phyloP scores from a whole-genome alignment of 2,329 filamentous ascomycete genomes.

The Aspergillus aculeatus region DNA sequence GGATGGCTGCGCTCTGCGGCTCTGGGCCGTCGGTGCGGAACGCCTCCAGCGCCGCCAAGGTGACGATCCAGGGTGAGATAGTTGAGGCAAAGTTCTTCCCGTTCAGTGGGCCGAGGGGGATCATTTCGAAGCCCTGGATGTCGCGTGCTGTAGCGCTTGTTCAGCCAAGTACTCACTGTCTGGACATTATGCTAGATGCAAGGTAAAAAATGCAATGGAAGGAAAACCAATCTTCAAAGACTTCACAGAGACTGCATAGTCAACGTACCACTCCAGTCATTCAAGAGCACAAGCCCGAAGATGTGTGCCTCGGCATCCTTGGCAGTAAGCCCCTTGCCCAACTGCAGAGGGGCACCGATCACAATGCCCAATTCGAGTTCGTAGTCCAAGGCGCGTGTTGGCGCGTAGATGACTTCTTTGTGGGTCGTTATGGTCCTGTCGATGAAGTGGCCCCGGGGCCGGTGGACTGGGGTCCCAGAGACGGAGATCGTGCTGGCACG shows the following conservation, averaged over 20 bases:
- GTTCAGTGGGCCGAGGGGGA: constrained; percentile 60
- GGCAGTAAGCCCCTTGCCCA: constrained; percentile 40
- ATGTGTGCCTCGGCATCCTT: constrained; percentile 59
- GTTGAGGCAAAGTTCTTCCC: constrained; percentile 61
- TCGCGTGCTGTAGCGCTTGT: constrained; percentile 38
- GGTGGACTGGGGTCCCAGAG: constrained; percentile 48
- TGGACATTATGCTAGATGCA: no score
- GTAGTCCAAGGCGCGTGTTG: constrained; percentile 37
- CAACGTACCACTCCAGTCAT: constrained; percentile 54
- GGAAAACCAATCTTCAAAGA: no score
- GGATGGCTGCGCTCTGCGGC: constrained; percentile 11
- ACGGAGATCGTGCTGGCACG: constrained; percentile 55
- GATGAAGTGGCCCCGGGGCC: constrained; percentile 45
- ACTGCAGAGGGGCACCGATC: constrained; percentile 42
- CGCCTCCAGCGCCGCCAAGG: constrained; percentile 56
- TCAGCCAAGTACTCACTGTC: no score
- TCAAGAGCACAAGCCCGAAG: constrained; percentile 62
- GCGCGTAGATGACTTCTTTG: constrained; percentile 23
- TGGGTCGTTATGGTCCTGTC: constrained; percentile 18
- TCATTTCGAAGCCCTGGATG: constrained; percentile 62
- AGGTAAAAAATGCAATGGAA: no score
- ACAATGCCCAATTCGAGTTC: constrained; percentile 48
- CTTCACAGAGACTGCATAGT: neutral
- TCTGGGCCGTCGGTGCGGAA: constrained; percentile 22
- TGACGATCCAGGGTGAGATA: constrained; percentile 63